Percentiles rank a stretch among this genome's conserved stretches.
These are phyloP conservation scores for Antrodiella citrinella DNA, from an alignment of 768 basidiomycete species.

Conservation along the genomic window DNA sequence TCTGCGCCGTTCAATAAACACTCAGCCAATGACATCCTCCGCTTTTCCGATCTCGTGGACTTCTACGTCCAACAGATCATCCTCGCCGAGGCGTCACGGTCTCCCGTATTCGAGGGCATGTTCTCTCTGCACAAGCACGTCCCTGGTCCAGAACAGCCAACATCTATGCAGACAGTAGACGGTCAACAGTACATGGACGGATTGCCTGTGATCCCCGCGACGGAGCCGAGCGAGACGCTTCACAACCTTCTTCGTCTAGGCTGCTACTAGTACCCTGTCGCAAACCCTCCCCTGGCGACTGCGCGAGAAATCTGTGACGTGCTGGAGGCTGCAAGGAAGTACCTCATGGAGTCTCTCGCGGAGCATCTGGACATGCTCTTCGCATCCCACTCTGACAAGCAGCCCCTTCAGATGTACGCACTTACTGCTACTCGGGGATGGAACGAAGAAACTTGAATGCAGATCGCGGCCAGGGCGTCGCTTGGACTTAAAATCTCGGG, in stretches of 20 bases:
- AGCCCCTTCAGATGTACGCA: neutral
- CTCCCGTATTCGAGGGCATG: slow-evolving; percentile 23
- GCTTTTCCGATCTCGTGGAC: slow-evolving; percentile 19
- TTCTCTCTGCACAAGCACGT: slow-evolving; percentile 9
- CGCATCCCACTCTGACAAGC: neutral
- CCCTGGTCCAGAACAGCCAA: neutral
- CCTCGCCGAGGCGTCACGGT: slow-evolving; percentile 15
- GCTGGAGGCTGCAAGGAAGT: slow-evolving; percentile 20
- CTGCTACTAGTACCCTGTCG: slow-evolving; percentile 16
- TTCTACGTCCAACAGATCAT: slow-evolving; percentile 23
- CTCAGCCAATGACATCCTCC: slow-evolving; percentile 21
- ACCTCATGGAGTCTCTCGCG: slow-evolving; percentile 16
- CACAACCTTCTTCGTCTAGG: slow-evolving; percentile 16
- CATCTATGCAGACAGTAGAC: neutral
- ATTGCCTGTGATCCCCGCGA: slow-evolving; percentile 3
- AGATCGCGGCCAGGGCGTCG: neutral
- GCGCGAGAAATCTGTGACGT: slow-evolving; percentile 10
- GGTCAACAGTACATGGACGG: neutral
- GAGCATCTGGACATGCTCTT: slow-evolving; percentile 1
- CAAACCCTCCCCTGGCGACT: slow-evolving; percentile 6
- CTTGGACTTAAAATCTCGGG: neutral
- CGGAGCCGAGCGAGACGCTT: slow-evolving; percentile 15
- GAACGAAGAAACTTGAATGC: neutral
- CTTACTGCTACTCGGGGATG: neutral
- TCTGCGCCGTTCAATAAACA: slow-evolving; percentile 13